Conservation (phyloP, 2,329 filamentous ascomycete genomes). For the Thyridium curvatum region DNA sequence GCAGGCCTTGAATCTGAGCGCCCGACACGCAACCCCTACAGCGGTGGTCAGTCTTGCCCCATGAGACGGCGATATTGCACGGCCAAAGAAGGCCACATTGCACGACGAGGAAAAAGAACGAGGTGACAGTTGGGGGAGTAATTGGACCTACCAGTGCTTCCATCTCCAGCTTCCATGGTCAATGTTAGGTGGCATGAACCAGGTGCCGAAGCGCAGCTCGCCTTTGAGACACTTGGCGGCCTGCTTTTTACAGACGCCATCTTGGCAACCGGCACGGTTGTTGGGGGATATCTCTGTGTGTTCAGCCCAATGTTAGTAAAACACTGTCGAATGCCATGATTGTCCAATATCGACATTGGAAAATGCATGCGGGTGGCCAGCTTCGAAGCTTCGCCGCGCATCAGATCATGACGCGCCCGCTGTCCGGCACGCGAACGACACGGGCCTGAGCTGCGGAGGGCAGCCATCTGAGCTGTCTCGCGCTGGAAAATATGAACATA, state of each 20-base stretch:
- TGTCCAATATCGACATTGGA: too few species aligned
- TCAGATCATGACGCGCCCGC: not conserved
- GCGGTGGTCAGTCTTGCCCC: not conserved
- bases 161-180: slow-evolving; percentile 64
- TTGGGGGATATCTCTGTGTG: slow-evolving; percentile 62
- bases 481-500: too few species aligned
- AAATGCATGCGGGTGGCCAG: too few species aligned
- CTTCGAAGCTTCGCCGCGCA: too few species aligned
- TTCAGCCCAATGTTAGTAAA: too few species aligned
- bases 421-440: not conserved
- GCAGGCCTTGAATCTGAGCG: slow-evolving; percentile 59
- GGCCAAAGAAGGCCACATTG: too few species aligned
- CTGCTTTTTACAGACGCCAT: slow-evolving; percentile 64
- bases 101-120: slow-evolving; percentile 1
- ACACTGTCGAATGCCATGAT: too few species aligned
- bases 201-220: slow-evolving; percentile 69
- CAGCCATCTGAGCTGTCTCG: too few species aligned
- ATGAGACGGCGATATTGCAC: too few species aligned
- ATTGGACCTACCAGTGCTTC: slow-evolving; percentile 81
- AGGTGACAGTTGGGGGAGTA: not conserved
- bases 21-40: slow-evolving; percentile 85
- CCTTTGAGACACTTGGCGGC: slow-evolving; percentile 70
- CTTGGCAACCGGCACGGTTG: slow-evolving; percentile 69
- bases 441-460: too few species aligned
- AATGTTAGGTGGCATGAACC: slow-evolving; percentile 50